Evolutionary conservation across 805 yeast species (phyloP), one percentile per base, ranked within the genome.

Genomic region (Wickerhamiella galacta): DNA sequence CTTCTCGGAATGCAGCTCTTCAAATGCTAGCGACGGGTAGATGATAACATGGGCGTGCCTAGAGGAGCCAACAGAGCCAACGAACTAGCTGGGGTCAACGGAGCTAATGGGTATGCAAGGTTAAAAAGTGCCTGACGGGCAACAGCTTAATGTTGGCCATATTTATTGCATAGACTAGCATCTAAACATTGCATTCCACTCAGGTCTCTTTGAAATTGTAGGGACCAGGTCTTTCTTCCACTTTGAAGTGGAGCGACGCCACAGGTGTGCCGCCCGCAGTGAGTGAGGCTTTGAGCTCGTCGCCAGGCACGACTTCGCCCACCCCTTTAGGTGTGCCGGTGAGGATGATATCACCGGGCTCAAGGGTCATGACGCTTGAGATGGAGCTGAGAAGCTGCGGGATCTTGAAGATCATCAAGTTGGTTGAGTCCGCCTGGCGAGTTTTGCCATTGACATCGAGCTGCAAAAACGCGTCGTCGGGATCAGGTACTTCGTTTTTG

Each of bases 241-340:
- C 78, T 22, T 57, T 62, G 20, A 72, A 54, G 12, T 64, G 62
- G 34, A 77, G 57, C 5, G 45, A 40, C 20, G 64, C 69, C 18
- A 87, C 50, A 7, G 62, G 61, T 36, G 68, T 49, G 8, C 73
- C 87, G 21, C 67, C 67, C 20, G 64, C 66, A 19, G 53, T 56
- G 40, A 82, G 54, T 41, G 68, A 66, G 5, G 92, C 93, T 29
- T 63, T 62, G 18, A 90, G 60, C 17, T 53, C 49, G 51, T 90
- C 96, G 7, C 95, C 96, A 0, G 93, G 79, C 4, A 53, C 54
- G 21, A 85, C 58, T 17, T 66, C 59, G 6, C 96, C 95, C n/a
- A 90, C 98, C 12, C 98, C 98, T 54, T 83, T 81, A 29, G 98
- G 98, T 1, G 98, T 90, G 12, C 98, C 98, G 1, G 98, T 90